phyloP scores from a whole-genome alignment of 495 filamentous ascomycete genomes.

The Letharia lupina region DNA sequence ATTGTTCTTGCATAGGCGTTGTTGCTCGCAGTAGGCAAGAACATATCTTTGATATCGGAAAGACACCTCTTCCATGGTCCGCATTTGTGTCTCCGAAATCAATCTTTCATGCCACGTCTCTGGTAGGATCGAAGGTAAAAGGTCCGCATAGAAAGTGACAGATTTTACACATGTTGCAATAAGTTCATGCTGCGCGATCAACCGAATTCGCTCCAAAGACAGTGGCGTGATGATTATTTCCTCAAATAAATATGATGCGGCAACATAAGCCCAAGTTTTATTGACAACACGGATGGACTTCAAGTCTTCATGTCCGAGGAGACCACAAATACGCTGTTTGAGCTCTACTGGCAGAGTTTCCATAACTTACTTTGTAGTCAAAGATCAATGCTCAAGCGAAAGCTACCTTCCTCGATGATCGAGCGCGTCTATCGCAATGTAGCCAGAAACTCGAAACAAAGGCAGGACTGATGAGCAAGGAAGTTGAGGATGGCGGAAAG shows the following conservation, averaged over 20 bases:
- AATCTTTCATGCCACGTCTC: background rate
- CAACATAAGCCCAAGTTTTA: background rate
- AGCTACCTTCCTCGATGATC: background rate
- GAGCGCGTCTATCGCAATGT: no score
- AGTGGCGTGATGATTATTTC: background rate
- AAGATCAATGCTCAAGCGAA: background rate
- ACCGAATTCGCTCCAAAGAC: background rate
- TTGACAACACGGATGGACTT: conserved; percentile 4
- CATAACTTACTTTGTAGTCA: background rate
- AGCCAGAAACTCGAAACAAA: no score
- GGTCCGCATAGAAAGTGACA: background rate
- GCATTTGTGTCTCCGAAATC: no score
- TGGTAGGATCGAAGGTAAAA: background rate
- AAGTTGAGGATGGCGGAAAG: no score
- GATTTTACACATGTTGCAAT: background rate
- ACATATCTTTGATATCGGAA: background rate
- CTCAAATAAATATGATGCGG: background rate
- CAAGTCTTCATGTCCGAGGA: background rate
- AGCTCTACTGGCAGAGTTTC: background rate
- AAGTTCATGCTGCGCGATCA: background rate
- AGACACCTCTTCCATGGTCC: background rate
- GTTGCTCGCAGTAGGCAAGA: background rate
- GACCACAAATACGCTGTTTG: background rate
- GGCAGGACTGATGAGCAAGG: no score
- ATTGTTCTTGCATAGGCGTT: background rate